Evolutionary conservation across 2,329 filamentous ascomycete species (phyloP).

Genomic region (Trichothecium roseum): DNA sequence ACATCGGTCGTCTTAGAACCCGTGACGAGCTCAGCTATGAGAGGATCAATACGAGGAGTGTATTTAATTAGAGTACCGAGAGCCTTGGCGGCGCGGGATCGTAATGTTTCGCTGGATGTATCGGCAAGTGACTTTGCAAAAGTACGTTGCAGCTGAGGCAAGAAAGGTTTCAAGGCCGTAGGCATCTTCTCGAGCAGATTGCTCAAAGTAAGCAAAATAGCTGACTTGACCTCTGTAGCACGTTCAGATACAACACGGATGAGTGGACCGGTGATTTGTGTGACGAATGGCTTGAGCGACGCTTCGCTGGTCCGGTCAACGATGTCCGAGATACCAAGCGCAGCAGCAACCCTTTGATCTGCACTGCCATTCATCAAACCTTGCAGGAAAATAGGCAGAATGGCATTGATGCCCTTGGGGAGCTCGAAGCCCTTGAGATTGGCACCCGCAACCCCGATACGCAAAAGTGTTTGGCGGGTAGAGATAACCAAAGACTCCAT

Average conservation of each 20-base stretch:
- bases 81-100: slow-evolving; percentile 83
- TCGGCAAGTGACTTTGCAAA: slow-evolving; percentile 96
- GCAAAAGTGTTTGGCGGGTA: slow-evolving; percentile 74
- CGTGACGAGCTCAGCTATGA: slow-evolving; percentile 87
- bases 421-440: slow-evolving; percentile 81
- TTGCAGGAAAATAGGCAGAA: slow-evolving; percentile 93
- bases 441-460: slow-evolving; percentile 77
- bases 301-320: slow-evolving; percentile 85
- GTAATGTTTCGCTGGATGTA: slow-evolving; percentile 77
- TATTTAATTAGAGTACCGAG: slow-evolving; percentile 91
- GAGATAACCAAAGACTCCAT: slow-evolving; percentile 90
- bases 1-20: slow-evolving; percentile 79
- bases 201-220: slow-evolving; percentile 88
- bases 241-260: slow-evolving; percentile 97
- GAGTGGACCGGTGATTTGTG: slow-evolving; percentile 91
- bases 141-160: slow-evolving; percentile 91
- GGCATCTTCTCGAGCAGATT: slow-evolving; percentile 96
- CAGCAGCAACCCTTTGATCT: slow-evolving; percentile 85
- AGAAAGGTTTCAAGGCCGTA: slow-evolving; percentile 86
- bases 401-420: slow-evolving; percentile 93
- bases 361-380: slow-evolving; percentile 93
- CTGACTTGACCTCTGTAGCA: slow-evolving; percentile 90
- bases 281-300: slow-evolving; percentile 87
- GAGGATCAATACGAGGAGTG: slow-evolving; percentile 87
- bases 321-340: slow-evolving; percentile 89